Base-by-base conservation (phyloP, 192 early-diverging fungal genomes). In the Lunasporangiospora selenospora region DNA sequence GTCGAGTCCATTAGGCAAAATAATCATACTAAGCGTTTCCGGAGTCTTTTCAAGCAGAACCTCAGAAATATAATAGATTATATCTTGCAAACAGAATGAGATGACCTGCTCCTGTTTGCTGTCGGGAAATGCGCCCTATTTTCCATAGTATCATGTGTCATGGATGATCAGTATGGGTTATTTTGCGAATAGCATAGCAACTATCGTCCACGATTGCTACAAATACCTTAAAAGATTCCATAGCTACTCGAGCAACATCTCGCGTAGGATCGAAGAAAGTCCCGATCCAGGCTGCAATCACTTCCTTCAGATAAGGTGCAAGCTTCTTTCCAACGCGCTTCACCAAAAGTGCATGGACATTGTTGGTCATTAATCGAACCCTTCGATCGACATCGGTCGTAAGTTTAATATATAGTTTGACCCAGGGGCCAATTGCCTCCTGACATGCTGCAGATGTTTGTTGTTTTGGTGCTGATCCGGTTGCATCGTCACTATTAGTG, bases 241-340 rank as follows among this genome's bases (percentile, higher is more conserved):
- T 69, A 13, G 92, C 87, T 1, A 81, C 60, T 50, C 75, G 77
- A 1, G 90, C 80, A 41, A 94, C 88, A 54, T 99, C 96, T 26
- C 86, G 84, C 13, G 85, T 80, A 6, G 87, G 86, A 73, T 99
- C 97, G 75, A 93, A 98, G 49, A 80, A 88, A 21, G 86, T 80
- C 3, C 82, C 84, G 19, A 97, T 65, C 97, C 97, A 99, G 3
- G 90, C 77, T 0, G 89, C 92, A 61, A 95, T 83, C 21, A 98
- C 70, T 16, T 85, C 82, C 75, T 93, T 96, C 16, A 99, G 73
- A 42, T 89, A 69, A 0, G 92, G 87, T 15, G 93, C 95, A 38
- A 98, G 62, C 41, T 84, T 82, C 61, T 92, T 95, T 43, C 87
- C 84, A 9, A 82, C 69, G 51, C 86, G 83, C n/a, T 62, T 67